phyloP scores from a whole-genome alignment of 2,329 filamentous ascomycete genomes.

The Aureobasidium sp. region DNA sequence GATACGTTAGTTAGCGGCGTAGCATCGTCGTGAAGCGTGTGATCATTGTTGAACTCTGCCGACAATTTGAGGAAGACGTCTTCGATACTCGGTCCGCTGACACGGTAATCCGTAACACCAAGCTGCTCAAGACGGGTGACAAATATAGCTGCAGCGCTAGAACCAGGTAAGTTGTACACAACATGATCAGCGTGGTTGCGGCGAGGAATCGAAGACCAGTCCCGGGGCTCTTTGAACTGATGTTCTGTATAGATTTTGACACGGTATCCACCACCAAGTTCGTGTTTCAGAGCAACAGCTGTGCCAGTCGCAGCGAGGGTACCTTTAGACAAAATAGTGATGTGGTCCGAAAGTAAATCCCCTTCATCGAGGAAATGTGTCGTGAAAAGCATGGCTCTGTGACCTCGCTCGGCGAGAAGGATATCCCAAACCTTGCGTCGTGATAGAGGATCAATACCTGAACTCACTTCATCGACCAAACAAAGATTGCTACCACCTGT shows the following conservation, averaged over 20 bases:
- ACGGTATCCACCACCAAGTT: conserved; percentile 74
- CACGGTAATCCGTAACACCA: conserved; percentile 68
- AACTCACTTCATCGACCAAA: conserved; percentile 85
- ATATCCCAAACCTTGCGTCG: conserved; percentile 93
- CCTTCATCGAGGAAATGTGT: conserved; percentile 94
- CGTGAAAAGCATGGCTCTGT: conserved; percentile 75
- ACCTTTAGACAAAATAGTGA: conserved; percentile 80
- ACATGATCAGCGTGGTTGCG: conserved; percentile 59
- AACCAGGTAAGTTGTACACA: conserved; percentile 63
- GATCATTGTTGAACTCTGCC: conserved; percentile 57
- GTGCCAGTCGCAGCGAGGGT: conserved; percentile 74
- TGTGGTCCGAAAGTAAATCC: conserved; percentile 79
- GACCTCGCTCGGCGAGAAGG: conserved; percentile 71
- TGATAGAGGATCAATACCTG: conserved; percentile 77
- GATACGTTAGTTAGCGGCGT: conserved; percentile 11
- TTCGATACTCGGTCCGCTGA: conserved; percentile 83
- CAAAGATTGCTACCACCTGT: conserved; percentile 82
- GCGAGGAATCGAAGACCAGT: conserved; percentile 19
- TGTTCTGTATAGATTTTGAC: conserved; percentile 61
- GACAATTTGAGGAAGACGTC: conserved; percentile 85
- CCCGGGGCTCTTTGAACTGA: conserved; percentile 34
- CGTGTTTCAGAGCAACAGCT: conserved; percentile 76
- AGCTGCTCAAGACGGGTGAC: conserved; percentile 60
- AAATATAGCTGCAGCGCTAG: conserved; percentile 60
- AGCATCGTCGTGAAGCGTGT: conserved; percentile 18